These are phyloP conservation scores for Leishmania turanica DNA, from an alignment of 208 protist species.

Conservation along the genomic window DNA sequence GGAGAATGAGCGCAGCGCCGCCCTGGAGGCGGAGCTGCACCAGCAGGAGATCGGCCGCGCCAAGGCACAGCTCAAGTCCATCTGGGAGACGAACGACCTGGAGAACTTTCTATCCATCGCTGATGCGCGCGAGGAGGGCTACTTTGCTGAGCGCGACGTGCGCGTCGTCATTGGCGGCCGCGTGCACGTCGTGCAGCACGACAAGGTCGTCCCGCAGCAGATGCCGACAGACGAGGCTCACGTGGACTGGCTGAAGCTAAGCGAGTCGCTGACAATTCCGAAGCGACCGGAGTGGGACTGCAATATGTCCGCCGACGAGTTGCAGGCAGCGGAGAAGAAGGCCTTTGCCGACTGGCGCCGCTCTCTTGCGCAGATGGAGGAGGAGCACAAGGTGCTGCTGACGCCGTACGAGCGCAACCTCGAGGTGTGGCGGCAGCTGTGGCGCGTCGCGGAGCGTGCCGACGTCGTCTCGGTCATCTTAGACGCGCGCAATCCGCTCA, in stretches of 20 bases:
- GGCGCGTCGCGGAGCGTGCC: conserved; percentile 97
- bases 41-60: conserved; percentile 35
- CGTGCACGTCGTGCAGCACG: conserved; percentile 74
- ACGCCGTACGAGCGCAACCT: conserved; percentile 99
- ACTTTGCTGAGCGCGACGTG: conserved; percentile 81
- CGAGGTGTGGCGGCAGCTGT: conserved; percentile 99
- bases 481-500: conserved; percentile 97
- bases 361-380: conserved; percentile 89
- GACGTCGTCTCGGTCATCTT: conserved; percentile 96
- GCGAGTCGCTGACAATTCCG: conserved; percentile 83
- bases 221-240: conserved; percentile 31
- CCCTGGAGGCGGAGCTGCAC: conserved; percentile 41
- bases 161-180: conserved; percentile 82
- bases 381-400: conserved; percentile 93
- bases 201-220: conserved; percentile 57
- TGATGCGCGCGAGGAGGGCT: conserved; percentile 85
- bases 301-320: conserved; percentile 55
- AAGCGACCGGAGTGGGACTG: conserved; percentile 84
- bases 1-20: conserved; percentile 45
- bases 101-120: conserved; percentile 89
- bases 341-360: conserved; percentile 94
- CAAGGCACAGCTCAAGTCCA: conserved; percentile 71
- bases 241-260: conserved; percentile 79
- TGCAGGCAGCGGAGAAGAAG: conserved; percentile 75
- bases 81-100: conserved; percentile 90